phyloP scores from a whole-genome alignment of 257 asterid genomes.

The Misopates orontium region DNA sequence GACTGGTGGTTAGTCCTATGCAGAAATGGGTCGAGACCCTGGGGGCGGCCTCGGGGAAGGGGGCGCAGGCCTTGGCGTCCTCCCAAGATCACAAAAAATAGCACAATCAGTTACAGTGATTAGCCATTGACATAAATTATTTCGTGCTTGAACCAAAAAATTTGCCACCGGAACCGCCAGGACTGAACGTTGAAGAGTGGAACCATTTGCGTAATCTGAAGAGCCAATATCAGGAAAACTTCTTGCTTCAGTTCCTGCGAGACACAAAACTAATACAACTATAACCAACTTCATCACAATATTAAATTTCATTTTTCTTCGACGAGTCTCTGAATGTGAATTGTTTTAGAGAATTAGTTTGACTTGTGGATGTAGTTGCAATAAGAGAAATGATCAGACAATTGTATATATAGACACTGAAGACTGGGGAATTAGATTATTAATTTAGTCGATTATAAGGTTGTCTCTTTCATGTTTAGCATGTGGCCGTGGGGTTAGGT shows the following conservation, averaged over 20 bases:
- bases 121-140: not conserved
- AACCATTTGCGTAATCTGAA: constrained; percentile 14
- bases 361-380: not conserved
- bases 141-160: not conserved
- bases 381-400: not conserved
- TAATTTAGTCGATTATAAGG: too few relatives aligned
- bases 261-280: constrained; percentile 10
- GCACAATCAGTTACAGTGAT: not conserved
- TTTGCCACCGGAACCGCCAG: too few relatives aligned
- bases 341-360: too few relatives aligned
- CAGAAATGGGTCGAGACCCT: not conserved
- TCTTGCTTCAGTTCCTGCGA: constrained; percentile 20
- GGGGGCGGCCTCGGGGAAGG: constrained; percentile 17
- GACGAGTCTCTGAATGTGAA: too few relatives aligned
- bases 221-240: constrained; percentile 19
- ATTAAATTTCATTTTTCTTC: not conserved
- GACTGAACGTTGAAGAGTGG: too few relatives aligned
- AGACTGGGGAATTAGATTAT: too few relatives aligned
- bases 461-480: too few relatives aligned
- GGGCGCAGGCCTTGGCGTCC: not conserved
- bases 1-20: too few relatives aligned
- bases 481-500: too few relatives aligned
- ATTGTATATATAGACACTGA: not conserved
- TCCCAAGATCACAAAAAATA: not conserved
- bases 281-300: not conserved